Conservation (phyloP, 805 yeast genomes). For the Metschnikowia baotianmanensis region DNA sequence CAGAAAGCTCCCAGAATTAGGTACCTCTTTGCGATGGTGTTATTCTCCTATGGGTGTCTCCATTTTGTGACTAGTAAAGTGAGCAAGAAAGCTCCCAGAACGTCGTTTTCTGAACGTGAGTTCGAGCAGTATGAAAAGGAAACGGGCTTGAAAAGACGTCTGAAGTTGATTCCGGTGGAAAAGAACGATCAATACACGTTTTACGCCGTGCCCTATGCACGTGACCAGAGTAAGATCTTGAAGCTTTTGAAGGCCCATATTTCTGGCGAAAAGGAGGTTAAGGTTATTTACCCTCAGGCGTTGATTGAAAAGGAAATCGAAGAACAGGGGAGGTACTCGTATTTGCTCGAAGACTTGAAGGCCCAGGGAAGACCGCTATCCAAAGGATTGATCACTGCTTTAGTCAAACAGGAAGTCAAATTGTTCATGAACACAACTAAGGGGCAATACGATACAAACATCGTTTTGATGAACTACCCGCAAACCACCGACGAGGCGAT, state of each 20-base stretch:
- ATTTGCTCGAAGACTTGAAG: conserved; percentile 47
- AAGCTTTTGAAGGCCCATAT: conserved; percentile 17
- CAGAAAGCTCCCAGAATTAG: conserved; percentile 31
- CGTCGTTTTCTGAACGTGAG: conserved; percentile 48
- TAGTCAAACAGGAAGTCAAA: conserved; percentile 40
- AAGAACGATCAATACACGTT: conserved; percentile 39
- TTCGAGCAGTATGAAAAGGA: conserved; percentile 47
- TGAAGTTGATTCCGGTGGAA: conserved; percentile 39
- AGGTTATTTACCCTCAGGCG: conserved; percentile 49
- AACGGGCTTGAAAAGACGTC: conserved; percentile 51
- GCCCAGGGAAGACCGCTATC: conserved; percentile 30
- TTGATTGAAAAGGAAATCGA: conserved; percentile 47
- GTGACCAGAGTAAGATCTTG: conserved; percentile 21
- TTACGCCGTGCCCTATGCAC: conserved; percentile 38
- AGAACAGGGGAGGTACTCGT: conserved; percentile 48
- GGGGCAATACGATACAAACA: conserved; percentile 43
- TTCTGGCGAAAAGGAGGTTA: conserved; percentile 24
- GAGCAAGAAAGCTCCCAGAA: conserved; percentile 34
- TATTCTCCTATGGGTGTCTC: conserved; percentile 32
- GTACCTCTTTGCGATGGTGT: conserved; percentile 35
- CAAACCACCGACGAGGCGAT: conserved; percentile 62
- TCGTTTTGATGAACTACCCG: conserved; percentile 59
- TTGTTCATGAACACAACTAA: conserved; percentile 34
- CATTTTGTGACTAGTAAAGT: conserved; percentile 30
- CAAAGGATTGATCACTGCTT: conserved; percentile 50